These are phyloP conservation scores for Barnettozyma populi DNA, from an alignment of 805 yeast genomes.

Conservation along the genomic window DNA sequence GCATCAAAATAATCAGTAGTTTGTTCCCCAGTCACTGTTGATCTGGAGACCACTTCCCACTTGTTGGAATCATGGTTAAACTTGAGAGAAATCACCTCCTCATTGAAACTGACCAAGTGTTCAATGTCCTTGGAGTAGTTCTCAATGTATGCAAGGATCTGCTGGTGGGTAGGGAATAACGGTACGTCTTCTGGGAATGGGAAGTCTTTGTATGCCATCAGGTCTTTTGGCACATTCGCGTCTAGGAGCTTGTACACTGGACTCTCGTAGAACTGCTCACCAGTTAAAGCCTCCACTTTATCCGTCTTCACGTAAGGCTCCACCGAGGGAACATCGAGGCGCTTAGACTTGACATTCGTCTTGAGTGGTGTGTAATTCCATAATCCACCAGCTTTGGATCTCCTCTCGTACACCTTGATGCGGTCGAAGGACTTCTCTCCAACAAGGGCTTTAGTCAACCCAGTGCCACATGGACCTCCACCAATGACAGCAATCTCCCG, in stretches of 20 bases:
- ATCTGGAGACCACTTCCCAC: constrained; percentile 41
- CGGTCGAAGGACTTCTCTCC: constrained; percentile 41
- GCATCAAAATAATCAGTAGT: constrained; percentile 45
- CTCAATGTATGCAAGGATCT: constrained; percentile 57
- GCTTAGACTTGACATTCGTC: constrained; percentile 2
- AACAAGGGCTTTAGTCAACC: constrained; percentile 55
- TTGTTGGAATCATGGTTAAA: constrained; percentile 19
- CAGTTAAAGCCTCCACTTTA: constrained; percentile 14
- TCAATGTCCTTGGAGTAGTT: constrained; percentile 45
- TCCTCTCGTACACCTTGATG: constrained; percentile 56
- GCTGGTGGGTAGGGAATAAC: constrained; percentile 52
- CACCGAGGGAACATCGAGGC: constrained; percentile 25
- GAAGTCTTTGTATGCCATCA: constrained; percentile 60
- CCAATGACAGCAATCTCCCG: constrained; percentile 59
- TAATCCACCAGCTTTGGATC: constrained; percentile 64
- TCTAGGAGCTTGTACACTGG: constrained; percentile 64
- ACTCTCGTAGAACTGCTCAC: constrained; percentile 37
- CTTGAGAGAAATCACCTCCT: constrained; percentile 40
- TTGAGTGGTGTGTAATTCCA: constrained; percentile 50
- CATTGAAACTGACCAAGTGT: constrained; percentile 36
- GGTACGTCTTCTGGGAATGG: constrained; percentile 45
- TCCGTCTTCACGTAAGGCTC: constrained; percentile 22
- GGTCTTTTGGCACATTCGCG: constrained; percentile 58
- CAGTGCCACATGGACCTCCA: constrained; percentile 73
- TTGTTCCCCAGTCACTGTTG: constrained; percentile 20